Evolutionary conservation across 148 eudicot genomes (phyloP).

Genomic region (Euryodendron excelsum): DNA sequence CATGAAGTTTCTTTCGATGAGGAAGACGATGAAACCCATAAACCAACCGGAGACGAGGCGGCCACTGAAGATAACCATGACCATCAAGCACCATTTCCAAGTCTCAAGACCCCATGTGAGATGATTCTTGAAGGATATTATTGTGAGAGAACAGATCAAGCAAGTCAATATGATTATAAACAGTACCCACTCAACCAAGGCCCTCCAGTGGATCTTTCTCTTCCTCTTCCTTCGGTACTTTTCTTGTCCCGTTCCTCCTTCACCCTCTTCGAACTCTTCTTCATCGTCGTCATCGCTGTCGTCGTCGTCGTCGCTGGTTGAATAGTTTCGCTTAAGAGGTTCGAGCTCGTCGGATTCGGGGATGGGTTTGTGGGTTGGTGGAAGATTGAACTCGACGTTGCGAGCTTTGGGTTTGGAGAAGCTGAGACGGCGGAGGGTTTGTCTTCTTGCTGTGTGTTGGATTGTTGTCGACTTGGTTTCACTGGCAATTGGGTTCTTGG

Average conservation of each 20-base stretch:
- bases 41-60: slow-evolving; percentile 61
- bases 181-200: slow-evolving; percentile 44
- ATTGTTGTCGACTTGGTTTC: not conserved
- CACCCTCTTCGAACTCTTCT: slow-evolving; percentile 1
- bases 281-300: not conserved
- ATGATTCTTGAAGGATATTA: slow-evolving; percentile 19
- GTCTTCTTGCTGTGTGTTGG: not conserved
- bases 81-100: slow-evolving; percentile 73
- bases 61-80: slow-evolving; percentile 59
- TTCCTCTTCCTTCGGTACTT: slow-evolving; percentile 23
- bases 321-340: slow-evolving; percentile 4
- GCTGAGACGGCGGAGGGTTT: slow-evolving; percentile 47
- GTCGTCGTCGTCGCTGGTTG: slow-evolving; percentile 11
- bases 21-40: slow-evolving; percentile 39
- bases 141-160: slow-evolving; percentile 36
- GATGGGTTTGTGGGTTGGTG: not conserved
- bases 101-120: slow-evolving; percentile 36
- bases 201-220: slow-evolving; percentile 30
- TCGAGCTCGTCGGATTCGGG: slow-evolving; percentile 8
- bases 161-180: slow-evolving; percentile 36
- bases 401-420: slow-evolving; percentile 60
- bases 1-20: slow-evolving; percentile 64
- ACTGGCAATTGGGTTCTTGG: no score
- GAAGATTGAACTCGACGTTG: no score
- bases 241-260: not conserved